Evolutionary conservation across 106 monocot species (phyloP), one percentile per base, ranked within the genome.

Genomic region (Acorus calamus): DNA sequence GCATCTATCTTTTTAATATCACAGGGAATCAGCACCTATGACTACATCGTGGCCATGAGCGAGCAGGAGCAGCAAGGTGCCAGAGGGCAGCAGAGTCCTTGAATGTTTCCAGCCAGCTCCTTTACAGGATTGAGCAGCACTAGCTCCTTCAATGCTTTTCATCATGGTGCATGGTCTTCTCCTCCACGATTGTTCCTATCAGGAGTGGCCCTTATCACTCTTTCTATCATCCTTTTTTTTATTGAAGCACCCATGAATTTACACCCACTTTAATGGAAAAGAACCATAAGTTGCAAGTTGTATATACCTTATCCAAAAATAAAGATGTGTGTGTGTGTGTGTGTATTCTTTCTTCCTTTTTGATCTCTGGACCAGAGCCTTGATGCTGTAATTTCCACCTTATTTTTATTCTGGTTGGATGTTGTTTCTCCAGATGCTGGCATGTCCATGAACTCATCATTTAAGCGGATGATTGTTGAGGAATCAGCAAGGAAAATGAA

Each of bases 11-110:
- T 28, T 28, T 28, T 28, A 6, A 44, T 66, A 10, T 66, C 7
- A 28, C 75, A 96, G 96, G 96, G 96, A 46, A 83, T 96, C 47
- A 96, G 84, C 73, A 96, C 96, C 9, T 96, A 96, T 56, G 96
- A 96, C 55, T 96, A 91, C 68, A 87, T 96, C 55, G 79, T 96
- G 59, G 96, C 96, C 57, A 66, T 96, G 66, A 84, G 91, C 65
- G 90, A 87, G 66, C 87, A 83, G 57, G 80, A 86, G 43, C 78
- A 80, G 64, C 73, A 78, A 60, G 90, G 64, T 11, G 64, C 59
- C 49, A 80, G 64, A n/a, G 67, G 76, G 8, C 91, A 80, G 44
- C 96, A 87, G 68, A 96, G 96, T 74, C 91, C 87, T 44, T 87
- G 84, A 66, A 87, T 87, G 82, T 85, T 87, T 52, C 76, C 79